Base-by-base conservation (phyloP, 805 yeast genomes). In the Saccharomycopsis sp. region DNA sequence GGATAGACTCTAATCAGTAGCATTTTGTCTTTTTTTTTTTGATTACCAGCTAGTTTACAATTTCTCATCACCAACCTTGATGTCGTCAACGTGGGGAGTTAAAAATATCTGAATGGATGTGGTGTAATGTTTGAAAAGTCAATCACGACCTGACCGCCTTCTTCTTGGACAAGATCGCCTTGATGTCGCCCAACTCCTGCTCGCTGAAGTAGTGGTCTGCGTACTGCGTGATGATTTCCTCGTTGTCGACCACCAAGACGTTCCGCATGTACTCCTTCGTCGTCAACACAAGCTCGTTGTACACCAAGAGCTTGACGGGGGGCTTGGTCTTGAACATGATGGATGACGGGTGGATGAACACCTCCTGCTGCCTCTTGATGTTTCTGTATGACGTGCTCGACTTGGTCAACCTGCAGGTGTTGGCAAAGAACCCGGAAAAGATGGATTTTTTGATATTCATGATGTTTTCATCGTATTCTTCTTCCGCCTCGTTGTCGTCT, bases 261-360 rank as follows among this genome's bases (percentile, higher is more conserved):
- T 80, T 80, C 43, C 88, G 69, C 86, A 92, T 84, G 58, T 77
- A 89, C 61, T 88, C 96, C 56, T 80, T 84, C 19, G 86, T 73
- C 0, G 98, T 89, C 36, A 82, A 59, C 37, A 89, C 80, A 52
- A 89, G 63, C 46, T 89, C 94, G 53, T 87, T 86, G 56, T 85
- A 92, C 12, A 89, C 63, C 4, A 92, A 65, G 40, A 74, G 64
- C 48, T 74, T 80, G 3, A 88, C 80, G 0, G 87, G 88, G 16
- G 92, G 94, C 44, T 75, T 77, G 9, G 63, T 61, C 9, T 67
- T 63, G 52, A 72, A 75, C 22, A 89, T 55, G 0, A 78, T 73
- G 0, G 95, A 82, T 0, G 95, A 80, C 0, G 98, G 98, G 53
- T 89, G 98, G 23, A 89, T 67, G 52, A 64, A 69, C 1, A 86